Percentiles rank a stretch among this genome's conserved stretches.
Conservation (phyloP, 164 flowering plant genomes). For the Chimonanthus praecox region DNA sequence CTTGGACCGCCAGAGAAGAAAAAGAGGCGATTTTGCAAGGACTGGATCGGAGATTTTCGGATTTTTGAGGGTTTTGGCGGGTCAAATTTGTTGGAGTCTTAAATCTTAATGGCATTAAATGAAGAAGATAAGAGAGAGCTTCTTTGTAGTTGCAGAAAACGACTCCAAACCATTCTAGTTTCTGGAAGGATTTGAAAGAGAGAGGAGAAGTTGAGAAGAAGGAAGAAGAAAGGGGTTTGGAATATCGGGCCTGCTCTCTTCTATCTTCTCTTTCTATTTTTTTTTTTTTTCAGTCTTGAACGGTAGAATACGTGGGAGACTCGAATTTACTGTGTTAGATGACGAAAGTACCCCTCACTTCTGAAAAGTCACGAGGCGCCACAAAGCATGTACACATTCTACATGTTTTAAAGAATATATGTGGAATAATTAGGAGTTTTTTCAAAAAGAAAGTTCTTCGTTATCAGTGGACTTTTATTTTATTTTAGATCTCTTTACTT, state of each 20-base stretch:
- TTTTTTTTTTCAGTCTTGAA: background rate
- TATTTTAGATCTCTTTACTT: too few species aligned
- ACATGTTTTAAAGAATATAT: too few species aligned
- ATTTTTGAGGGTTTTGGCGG: too few species aligned
- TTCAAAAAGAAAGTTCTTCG: too few species aligned
- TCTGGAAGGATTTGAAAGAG: background rate
- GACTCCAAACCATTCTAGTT: background rate
- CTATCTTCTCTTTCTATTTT: background rate
- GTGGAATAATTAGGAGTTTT: too few species aligned
- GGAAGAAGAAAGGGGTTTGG: background rate
- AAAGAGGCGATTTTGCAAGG: background rate
- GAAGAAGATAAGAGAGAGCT: background rate
- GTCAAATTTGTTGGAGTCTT: too few species aligned
- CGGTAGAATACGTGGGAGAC: background rate
- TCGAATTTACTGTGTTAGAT: background rate
- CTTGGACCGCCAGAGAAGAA: background rate
- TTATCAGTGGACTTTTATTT: too few species aligned
- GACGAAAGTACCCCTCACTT: conserved; percentile 2
- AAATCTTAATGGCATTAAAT: too few species aligned
- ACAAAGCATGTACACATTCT: background rate
- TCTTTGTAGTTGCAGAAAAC: conserved; percentile 7
- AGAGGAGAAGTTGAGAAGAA: background rate
- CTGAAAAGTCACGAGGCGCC: too few species aligned
- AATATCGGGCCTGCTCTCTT: background rate
- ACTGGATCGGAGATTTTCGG: too few species aligned